Percentiles rank a stretch among this genome's conserved stretches.
phyloP scores from a whole-genome alignment of 164 flowering plant genomes.

The Nymphaea colorata region DNA sequence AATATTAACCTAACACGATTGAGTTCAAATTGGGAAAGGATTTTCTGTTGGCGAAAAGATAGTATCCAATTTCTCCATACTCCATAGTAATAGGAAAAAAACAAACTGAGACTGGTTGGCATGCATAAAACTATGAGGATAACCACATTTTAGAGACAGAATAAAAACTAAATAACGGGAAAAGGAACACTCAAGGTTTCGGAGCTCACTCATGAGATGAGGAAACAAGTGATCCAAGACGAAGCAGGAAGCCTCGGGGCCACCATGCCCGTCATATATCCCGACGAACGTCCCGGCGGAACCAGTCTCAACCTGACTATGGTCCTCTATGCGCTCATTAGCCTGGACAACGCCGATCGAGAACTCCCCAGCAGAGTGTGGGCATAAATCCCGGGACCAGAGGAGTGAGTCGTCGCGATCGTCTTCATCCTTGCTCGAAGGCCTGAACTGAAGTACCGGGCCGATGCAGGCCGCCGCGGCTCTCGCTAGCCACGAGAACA shows the following conservation, averaged over 20 bases:
- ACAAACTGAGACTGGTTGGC: no score
- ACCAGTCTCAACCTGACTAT: constrained; percentile 65
- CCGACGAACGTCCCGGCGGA: constrained; percentile 43
- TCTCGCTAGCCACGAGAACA: constrained; percentile 56
- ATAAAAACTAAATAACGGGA: no score
- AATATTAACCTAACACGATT: no score
- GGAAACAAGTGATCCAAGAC: constrained; percentile 39
- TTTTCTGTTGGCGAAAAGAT: no score
- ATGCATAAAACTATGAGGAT: no score
- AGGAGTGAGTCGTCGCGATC: constrained; percentile 25
- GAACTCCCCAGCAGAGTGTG: constrained; percentile 50
- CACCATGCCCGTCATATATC: constrained; percentile 80
- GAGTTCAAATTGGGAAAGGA: no score
- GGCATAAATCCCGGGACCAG: constrained; percentile 50
- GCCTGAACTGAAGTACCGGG: constrained; percentile 45
- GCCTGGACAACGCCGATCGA: constrained; percentile 70
- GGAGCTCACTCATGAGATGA: constrained; percentile 37
- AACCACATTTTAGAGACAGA: no score
- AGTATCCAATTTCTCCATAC: no score
- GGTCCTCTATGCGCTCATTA: constrained; percentile 54
- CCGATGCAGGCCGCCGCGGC: constrained; percentile 34
- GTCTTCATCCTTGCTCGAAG: constrained; percentile 54
- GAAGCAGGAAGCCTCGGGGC: constrained; percentile 55
- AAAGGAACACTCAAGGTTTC: no score
- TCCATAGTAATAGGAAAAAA: no score